phyloP scores from a whole-genome alignment of 768 basidiomycete genomes.

The Suillus tomentosus region DNA sequence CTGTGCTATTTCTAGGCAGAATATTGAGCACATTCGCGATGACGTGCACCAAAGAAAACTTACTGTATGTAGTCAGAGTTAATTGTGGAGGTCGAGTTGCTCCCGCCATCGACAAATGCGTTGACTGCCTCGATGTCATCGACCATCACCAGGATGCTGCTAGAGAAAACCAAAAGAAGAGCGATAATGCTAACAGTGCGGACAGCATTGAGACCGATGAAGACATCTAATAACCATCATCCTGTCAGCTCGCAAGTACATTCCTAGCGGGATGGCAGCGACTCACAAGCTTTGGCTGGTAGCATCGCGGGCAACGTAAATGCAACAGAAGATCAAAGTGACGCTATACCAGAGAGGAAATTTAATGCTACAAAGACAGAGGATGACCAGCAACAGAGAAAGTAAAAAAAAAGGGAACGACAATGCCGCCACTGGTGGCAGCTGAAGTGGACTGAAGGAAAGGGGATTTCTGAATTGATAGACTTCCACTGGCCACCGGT shows the following conservation, averaged over 20 bases:
- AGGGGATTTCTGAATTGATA: background rate
- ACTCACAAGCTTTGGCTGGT: conserved; percentile 33
- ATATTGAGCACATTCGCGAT: background rate
- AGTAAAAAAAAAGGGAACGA: conserved; percentile 9
- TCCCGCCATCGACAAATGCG: conserved; percentile 47
- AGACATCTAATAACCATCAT: conserved; percentile 40
- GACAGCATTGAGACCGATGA: conserved; percentile 77
- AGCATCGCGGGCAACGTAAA: conserved; percentile 21
- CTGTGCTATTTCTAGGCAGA: conserved; percentile 62
- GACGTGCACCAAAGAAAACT: conserved; percentile 19
- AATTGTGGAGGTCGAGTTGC: conserved; percentile 39
- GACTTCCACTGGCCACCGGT: background rate
- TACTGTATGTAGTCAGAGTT: conserved; percentile 85
- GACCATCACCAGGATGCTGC: conserved; percentile 71
- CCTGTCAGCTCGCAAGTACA: background rate
- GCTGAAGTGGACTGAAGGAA: conserved; percentile 7
- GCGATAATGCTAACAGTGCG: conserved; percentile 76
- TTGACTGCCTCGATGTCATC: conserved; percentile 79
- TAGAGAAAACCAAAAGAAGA: conserved; percentile 79
- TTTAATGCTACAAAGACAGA: conserved; percentile 8
- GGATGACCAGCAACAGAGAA: conserved; percentile 27
- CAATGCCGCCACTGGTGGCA: background rate
- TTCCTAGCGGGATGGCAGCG: background rate
- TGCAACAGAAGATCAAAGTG: background rate
- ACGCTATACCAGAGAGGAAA: conserved; percentile 17